These are phyloP conservation scores for Yamadazyma olivae DNA, from an alignment of 805 yeast genomes.

Conservation along the genomic window DNA sequence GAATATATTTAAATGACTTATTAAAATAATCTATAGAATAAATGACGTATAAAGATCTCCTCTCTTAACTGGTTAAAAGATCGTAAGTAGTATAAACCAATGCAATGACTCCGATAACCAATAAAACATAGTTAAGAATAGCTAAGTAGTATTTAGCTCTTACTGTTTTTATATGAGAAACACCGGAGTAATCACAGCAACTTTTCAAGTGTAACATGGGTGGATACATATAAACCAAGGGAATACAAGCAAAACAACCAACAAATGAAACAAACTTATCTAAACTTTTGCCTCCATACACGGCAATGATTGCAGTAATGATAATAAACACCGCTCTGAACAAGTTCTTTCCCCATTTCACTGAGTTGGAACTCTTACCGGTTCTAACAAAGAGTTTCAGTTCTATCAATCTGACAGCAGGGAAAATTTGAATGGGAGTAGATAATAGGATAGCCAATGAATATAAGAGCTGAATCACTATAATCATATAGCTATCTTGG, in stretches of 20 bases:
- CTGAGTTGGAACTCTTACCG: constrained; percentile 51
- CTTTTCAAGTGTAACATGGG: constrained; percentile 68
- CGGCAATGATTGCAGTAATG: constrained; percentile 55
- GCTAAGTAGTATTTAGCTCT: constrained; percentile 37
- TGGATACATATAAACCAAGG: constrained; percentile 82
- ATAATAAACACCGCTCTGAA: constrained; percentile 55
- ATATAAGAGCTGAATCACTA: constrained; percentile 65
- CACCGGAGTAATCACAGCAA: constrained; percentile 28
- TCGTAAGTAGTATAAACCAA: constrained; percentile 69
- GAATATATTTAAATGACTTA: constrained; percentile 14
- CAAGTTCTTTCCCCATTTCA: constrained; percentile 67
- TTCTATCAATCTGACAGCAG: constrained; percentile 74
- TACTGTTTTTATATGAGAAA: constrained; percentile 12
- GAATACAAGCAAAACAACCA: constrained; percentile 84
- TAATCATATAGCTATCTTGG: constrained; percentile 58
- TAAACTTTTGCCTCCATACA: constrained; percentile 63
- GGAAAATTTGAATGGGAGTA: constrained; percentile 78
- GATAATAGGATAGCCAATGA: constrained; percentile 73
- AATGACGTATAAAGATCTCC: neutral
- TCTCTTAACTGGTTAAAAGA: constrained; percentile 26
- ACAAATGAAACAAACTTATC: constrained; percentile 77
- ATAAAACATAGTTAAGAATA: constrained; percentile 45
- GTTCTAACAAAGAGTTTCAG: constrained; percentile 51
- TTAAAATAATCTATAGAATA: constrained; percentile 7
- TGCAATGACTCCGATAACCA: constrained; percentile 55